Evolutionary conservation across 2,329 filamentous ascomycete genomes (phyloP).

Genomic region (Trichoderma guizhouense): DNA sequence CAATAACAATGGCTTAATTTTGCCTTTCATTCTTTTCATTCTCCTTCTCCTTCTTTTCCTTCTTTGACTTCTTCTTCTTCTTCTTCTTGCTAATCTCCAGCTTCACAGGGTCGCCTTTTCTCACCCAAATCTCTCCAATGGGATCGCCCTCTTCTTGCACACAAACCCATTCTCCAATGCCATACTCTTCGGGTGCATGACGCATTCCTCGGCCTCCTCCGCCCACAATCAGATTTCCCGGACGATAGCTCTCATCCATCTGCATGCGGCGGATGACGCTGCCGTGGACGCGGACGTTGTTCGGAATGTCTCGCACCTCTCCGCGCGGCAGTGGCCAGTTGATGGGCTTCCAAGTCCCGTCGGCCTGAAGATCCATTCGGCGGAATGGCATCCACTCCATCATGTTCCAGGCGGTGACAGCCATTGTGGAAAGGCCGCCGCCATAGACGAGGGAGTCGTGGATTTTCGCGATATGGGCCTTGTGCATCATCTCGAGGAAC

Average conservation of each 20-base stretch:
- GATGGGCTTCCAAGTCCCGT: conserved; percentile 77
- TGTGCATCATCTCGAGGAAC: conserved; percentile 59
- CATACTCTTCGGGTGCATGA: conserved; percentile 56
- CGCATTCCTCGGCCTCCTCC: conserved; percentile 70
- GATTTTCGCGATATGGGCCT: conserved; percentile 53
- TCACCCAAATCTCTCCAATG: conserved; percentile 66
- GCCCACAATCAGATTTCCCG: conserved; percentile 76
- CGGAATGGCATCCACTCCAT: conserved; percentile 83
- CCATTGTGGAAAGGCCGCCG: conserved; percentile 52
- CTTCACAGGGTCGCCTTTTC: conserved; percentile 21
- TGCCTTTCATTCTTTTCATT: not conserved
- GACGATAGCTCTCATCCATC: conserved; percentile 61
- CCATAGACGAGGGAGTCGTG: conserved; percentile 70
- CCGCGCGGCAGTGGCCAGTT: conserved; percentile 75
- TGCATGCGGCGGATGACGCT: conserved; percentile 72
- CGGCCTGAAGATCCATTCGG: conserved; percentile 70
- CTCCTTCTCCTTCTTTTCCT: not conserved
- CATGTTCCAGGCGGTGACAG: conserved; percentile 67
- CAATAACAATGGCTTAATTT: not conserved
- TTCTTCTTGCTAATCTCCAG: conserved; percentile 6
- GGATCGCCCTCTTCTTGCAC: conserved; percentile 62
- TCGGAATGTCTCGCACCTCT: conserved; percentile 72
- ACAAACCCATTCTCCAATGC: conserved; percentile 71
- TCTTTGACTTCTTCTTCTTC: conserved; percentile 5
- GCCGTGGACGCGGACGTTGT: conserved; percentile 66